These are phyloP conservation scores for Vigna unguiculata DNA, from an alignment of 306 rosid species.

Conservation along the genomic window DNA sequence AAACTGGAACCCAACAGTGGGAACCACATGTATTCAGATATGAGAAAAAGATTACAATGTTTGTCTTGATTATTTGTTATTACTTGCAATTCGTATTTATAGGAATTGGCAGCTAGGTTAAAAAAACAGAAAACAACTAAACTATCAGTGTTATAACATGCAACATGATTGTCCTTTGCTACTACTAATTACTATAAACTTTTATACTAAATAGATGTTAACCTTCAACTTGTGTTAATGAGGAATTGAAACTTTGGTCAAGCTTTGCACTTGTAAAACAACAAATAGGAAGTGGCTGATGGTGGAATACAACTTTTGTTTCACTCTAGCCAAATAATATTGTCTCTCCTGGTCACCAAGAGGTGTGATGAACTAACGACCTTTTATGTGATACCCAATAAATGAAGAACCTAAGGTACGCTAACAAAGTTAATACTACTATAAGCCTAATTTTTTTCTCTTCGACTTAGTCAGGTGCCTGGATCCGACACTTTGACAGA, in stretches of 20 bases:
- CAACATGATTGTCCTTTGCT: conserved; percentile 1
- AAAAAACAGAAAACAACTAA: too few species aligned
- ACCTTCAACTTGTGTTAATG: conserved; percentile 17
- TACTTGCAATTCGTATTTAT: too few species aligned
- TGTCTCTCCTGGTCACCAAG: conserved; percentile 12
- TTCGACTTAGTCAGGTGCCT: conserved; percentile 22
- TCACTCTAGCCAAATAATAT: neutral
- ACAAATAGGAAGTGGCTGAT: conserved; percentile 10
- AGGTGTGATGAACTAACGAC: neutral
- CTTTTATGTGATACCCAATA: conserved; percentile 27
- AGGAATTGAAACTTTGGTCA: neutral
- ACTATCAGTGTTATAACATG: too few species aligned
- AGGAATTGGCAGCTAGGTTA: too few species aligned
- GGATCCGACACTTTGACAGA: conserved; percentile 5
- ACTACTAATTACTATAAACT: conserved; percentile 11
- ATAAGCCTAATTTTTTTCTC: conserved; percentile 25
- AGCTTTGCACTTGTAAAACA: neutral
- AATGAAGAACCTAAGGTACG: neutral
- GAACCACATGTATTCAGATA: too few species aligned
- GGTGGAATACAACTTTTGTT: neutral
- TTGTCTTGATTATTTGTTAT: too few species aligned
- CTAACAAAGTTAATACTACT: conserved; percentile 3
- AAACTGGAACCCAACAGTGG: too few species aligned
- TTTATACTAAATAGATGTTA: neutral
- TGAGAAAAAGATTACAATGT: too few species aligned